phyloP scores from a whole-genome alignment of 495 filamentous ascomycete species.

The Aspergillus baeticus region DNA sequence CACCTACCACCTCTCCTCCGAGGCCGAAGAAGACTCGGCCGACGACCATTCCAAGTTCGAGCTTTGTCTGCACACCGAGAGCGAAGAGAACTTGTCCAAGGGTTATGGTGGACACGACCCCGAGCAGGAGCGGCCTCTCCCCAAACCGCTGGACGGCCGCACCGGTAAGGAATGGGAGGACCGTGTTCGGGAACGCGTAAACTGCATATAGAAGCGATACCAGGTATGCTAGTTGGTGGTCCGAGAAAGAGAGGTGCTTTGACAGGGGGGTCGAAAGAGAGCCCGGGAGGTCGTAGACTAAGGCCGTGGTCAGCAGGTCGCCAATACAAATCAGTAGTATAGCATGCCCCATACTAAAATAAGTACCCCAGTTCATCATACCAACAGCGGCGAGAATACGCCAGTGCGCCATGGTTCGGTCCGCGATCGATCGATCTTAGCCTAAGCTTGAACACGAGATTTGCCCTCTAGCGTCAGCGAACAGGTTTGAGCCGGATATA shows the following conservation, averaged over 20 bases:
- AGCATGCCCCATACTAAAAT: not conserved
- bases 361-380: not conserved
- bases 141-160: conserved; percentile 5
- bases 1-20: conserved; percentile 4
- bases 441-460: too few relatives aligned
- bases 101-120: not conserved
- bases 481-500: not conserved
- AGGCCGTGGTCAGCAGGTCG: too few relatives aligned
- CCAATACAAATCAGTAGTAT: too few relatives aligned
- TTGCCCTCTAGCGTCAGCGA: not conserved
- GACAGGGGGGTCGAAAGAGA: conserved; percentile 1
- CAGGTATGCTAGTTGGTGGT: not conserved
- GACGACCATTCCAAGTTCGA: not conserved
- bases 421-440: not conserved
- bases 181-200: conserved; percentile 1
- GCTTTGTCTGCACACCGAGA: not conserved
- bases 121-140: not conserved
- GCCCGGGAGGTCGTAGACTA: conserved; percentile 9
- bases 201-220: conserved; percentile 4
- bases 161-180: conserved; percentile 7
- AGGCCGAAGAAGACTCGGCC: conserved; percentile 4
- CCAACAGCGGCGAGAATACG: conserved; percentile 1
- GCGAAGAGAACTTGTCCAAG: conserved; percentile 1
- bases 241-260: not conserved
- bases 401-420: conserved; percentile 4